These are phyloP conservation scores for Prunus persica DNA, from an alignment of 306 rosid species.

Conservation along the genomic window DNA sequence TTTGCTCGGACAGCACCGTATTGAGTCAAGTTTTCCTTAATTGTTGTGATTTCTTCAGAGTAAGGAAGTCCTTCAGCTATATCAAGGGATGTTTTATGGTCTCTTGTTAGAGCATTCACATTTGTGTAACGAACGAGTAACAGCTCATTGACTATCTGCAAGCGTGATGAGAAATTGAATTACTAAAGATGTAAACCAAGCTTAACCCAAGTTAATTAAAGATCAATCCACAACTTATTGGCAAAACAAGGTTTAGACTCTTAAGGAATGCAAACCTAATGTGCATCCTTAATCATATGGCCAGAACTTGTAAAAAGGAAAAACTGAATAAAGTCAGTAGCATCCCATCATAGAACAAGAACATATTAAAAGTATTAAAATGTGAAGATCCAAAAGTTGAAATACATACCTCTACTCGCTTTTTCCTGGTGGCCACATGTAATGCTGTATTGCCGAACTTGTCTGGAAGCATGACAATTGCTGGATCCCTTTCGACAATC, in stretches of 20 bases:
- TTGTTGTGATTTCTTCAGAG: conserved; percentile 56
- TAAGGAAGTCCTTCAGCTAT: conserved; percentile 74
- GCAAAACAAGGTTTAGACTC: neutral
- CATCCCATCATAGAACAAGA: neutral
- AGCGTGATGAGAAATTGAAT: conserved; percentile 15
- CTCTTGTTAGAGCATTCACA: conserved; percentile 76
- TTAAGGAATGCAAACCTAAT: neutral
- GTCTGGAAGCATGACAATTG: conserved; percentile 75
- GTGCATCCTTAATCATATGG: neutral
- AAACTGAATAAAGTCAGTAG: neutral
- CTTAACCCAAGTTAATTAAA: neutral
- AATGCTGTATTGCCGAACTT: conserved; percentile 79
- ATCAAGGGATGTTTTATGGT: conserved; percentile 77
- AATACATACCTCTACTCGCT: conserved; percentile 64
- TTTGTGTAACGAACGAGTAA: conserved; percentile 56
- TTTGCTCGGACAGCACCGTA: conserved; percentile 61
- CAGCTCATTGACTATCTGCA: conserved; percentile 82
- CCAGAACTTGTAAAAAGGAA: neutral
- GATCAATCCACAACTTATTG: conserved; percentile 1
- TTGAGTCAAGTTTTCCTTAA: conserved; percentile 54
- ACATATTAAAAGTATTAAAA: neutral
- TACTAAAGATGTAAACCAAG: neutral
- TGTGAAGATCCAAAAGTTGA: neutral
- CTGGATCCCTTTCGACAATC: conserved; percentile 57
- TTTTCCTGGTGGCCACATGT: conserved; percentile 93